Evolutionary conservation across 2,329 filamentous ascomycete genomes (phyloP), one percentile per base, ranked within the genome.

Genomic region (Aspergillus pseudoterreus): DNA sequence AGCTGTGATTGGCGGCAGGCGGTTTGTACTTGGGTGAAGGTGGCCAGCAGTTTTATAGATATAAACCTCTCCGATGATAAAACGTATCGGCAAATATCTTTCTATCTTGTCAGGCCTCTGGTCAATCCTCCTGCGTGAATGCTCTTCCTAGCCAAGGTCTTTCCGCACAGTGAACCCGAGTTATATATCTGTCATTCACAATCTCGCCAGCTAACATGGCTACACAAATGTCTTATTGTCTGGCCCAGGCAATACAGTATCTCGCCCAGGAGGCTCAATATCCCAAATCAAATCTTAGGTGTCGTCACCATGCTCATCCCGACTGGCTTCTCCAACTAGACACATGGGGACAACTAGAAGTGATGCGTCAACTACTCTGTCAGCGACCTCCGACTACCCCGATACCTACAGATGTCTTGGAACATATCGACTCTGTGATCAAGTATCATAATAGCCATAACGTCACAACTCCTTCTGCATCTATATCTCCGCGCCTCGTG

Each of bases 211-310:
- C 19, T 19, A 19, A 9, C 24, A 27, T 27, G 24, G 24, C 27
- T 30, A 30, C 3, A 30, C 8, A 10, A 30, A 70, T 65, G 38
- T 62, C 27, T 65, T 1, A 62, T 60, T 33, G 35, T 8, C 35
- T 38, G 3, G 5, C 8, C 15, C 22, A 42, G 11, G 39, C 19
- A 17, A 4, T 42, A 4, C 17, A 42, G 17, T 42, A 9, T 22
- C 39, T 42, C 6, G 39, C 11, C 4, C 22, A 12, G 17, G 39
- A 42, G 39, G 11, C 39, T 12, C 17, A 22, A 21, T 12, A n/a
- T 22, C 15, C 39, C 19, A 5, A 12, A 8, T 42, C 39, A 22
- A 21, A 27, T 17, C 32, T 24, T 21, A 27, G 10, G 17, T 50
- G 48, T 17, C 6, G 9, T 14, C 50, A 49, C 27, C 42, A 49